Base-by-base conservation (phyloP, 2,329 filamentous ascomycete genomes). In the Cercospora janseana region DNA sequence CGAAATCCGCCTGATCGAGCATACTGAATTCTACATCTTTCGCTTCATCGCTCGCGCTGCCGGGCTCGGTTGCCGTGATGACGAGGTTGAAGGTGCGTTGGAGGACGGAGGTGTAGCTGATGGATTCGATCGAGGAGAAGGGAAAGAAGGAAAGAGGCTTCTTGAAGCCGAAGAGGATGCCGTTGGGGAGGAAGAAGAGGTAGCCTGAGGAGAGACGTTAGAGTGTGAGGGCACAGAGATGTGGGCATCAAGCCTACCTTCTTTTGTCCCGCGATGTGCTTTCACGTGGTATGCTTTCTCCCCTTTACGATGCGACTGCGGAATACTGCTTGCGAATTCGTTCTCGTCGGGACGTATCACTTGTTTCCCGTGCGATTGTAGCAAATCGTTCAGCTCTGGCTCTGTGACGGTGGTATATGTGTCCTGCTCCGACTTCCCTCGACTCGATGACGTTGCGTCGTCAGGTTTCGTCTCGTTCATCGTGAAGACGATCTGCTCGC, bases 51-150 rank as follows among this genome's bases (percentile, higher is more conserved):
- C n/a, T n/a, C n/a, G 47, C 15, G 10, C 40, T 21, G 24, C 52
- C 49, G 9, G 49, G 32, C 10, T 56, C 51, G 9, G 52, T 54
- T 5, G 57, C 51, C 12, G 72, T 63, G 49, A 85, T 75, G 58
- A 81, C 80, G 26, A 85, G 74, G 59, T 85, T 85, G 70, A 85
- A 85, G 0, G 82, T 85, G 26, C 81, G 77, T 58, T 83, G 80
- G 5, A 85, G 71, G 13, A 85, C 79, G 31, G 78, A 80, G 3
- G 81, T 84, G 68, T 84, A 85, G 29, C 78, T 81, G 37, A 83
- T 76, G 16, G 77, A 78, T 44, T 79, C 78, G 51, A 85, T 74
- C 27, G 72, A 70, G 40, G 77, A 74, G 53, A 85, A 82, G 6
- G 80, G 74, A 62, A 84, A 83, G 69, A 80, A 84, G 6, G 78